Base-by-base conservation (phyloP, 345 rosid species). In the Melaleuca quinquenervia region DNA sequence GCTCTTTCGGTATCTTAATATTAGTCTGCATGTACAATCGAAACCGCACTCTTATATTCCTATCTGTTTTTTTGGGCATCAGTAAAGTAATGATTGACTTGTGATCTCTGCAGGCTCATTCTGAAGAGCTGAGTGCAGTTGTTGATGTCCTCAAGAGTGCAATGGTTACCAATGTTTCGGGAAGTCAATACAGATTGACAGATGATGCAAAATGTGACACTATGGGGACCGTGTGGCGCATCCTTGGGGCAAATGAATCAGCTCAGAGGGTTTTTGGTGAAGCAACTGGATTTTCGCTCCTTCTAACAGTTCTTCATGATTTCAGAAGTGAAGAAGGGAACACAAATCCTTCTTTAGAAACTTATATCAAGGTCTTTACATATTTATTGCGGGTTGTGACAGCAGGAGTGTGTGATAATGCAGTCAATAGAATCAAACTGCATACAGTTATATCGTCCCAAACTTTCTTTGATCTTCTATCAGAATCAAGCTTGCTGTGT, bases 211-310 rank as follows among this genome's bases (percentile, higher is more conserved):
- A 92, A 93, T 98, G 99, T 90, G 99, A 98, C 90, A 94, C 93
- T 53, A 95, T 98, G 99, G 98, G 99, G 50, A 89, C 99, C 82
- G 88, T 98, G 88, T 98, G 99, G 99, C 98, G 99, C 54, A 93
- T 98, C 89, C 87, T 98, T 88, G 98, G 99, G 82, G 93, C 90
- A 70, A 98, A 96, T 90, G 91, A 88, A 82, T 93, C 96, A 86
- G 97, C 97, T 60, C 98, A 96, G 89, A 93, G 91, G 91, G 93
- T 95, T 84, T 98, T 98, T 86, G 99, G 99, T 88, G 99, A 98
- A 93, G 93, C 98, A 85, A 95, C 98, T 83, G 99, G 99, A 44
- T 96, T 97, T 91, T 98, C 99, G 88, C 98, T 98, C 91, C 93
- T 98, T 87, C 88, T 96, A 89, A 98, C 99, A 75, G 93, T 93